Evolutionary conservation across 352 stramenopile species (phyloP).

Genomic region (Poterioochromonas sp.): DNA sequence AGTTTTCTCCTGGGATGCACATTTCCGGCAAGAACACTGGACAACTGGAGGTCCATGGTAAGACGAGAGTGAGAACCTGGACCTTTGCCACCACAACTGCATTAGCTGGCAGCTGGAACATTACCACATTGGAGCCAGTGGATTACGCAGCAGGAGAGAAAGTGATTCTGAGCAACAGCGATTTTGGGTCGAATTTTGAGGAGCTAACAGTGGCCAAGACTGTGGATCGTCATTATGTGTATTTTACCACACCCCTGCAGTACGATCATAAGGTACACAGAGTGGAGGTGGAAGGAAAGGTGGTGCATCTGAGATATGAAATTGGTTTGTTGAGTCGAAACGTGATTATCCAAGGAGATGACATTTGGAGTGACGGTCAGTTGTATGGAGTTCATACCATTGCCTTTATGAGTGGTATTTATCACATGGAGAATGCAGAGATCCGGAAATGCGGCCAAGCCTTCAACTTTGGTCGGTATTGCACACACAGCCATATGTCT

Average conservation of each 20-base stretch:
- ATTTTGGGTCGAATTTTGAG: slow-evolving; percentile 47
- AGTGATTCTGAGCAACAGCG: slow-evolving; percentile 49
- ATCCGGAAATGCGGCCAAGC: slow-evolving; percentile 52
- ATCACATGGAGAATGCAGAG: slow-evolving; percentile 48
- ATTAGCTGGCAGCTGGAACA: slow-evolving; percentile 35
- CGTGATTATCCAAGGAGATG: slow-evolving; percentile 50
- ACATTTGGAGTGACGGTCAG: neutral
- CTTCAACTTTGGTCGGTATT: slow-evolving; percentile 49
- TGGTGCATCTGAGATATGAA: slow-evolving; percentile 51
- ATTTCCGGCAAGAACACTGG: slow-evolving; percentile 9
- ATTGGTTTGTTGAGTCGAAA: slow-evolving; percentile 50
- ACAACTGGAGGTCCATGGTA: slow-evolving; percentile 36
- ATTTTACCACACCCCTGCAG: slow-evolving; percentile 39
- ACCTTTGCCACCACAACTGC: slow-evolving; percentile 42
- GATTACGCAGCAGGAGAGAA: slow-evolving; percentile 49
- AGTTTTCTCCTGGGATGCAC: neutral
- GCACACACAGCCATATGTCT: slow-evolving; percentile 51
- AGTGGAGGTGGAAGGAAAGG: slow-evolving; percentile 39
- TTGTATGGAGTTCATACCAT: slow-evolving; percentile 51
- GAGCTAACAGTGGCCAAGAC: slow-evolving; percentile 34
- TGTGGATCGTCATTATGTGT: slow-evolving; percentile 31
- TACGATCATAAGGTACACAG: slow-evolving; percentile 49
- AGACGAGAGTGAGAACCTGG: slow-evolving; percentile 41
- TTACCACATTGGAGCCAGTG: slow-evolving; percentile 40
- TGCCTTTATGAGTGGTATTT: slow-evolving; percentile 45